phyloP scores from a whole-genome alignment of 148 eudicot genomes.

The Silene conica region DNA sequence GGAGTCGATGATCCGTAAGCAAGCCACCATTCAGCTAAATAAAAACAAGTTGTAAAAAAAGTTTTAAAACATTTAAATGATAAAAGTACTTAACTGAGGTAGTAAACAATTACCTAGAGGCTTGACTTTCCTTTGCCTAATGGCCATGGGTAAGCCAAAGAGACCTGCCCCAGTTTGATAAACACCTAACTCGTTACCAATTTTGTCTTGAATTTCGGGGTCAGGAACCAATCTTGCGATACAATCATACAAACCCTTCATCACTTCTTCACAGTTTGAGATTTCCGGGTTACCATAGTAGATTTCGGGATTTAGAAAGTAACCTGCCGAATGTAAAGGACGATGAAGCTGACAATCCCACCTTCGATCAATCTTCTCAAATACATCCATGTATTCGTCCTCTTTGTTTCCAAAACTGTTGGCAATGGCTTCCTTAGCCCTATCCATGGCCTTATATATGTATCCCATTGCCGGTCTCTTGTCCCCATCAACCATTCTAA shows the following conservation, averaged over 20 bases:
- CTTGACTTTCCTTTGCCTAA: slow-evolving; percentile 2
- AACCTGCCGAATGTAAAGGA: background rate
- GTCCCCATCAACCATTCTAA: slow-evolving; percentile 20
- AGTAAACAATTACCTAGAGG: background rate
- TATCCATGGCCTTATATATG: slow-evolving; percentile 17
- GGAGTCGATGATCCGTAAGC: background rate
- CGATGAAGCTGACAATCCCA: slow-evolving; percentile 23
- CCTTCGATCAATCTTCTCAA: background rate
- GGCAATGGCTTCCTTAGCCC: slow-evolving; percentile 10
- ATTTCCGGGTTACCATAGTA: background rate
- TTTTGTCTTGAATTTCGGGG: slow-evolving; percentile 9
- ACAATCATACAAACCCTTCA: slow-evolving; percentile 9
- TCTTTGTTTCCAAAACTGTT: slow-evolving; percentile 5
- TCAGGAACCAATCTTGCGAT: slow-evolving; percentile 7
- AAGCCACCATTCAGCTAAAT: slow-evolving; percentile 3
- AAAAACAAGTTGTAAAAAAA: background rate
- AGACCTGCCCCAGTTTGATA: background rate
- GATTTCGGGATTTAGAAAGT: background rate
- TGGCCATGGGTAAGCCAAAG: background rate
- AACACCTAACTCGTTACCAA: background rate
- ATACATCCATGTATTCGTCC: background rate
- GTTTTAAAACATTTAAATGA: background rate
- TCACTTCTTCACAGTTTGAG: background rate
- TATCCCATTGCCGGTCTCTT: slow-evolving; percentile 15
- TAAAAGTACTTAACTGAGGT: background rate